Evolutionary conservation across 169 alveolate genomes (phyloP), one percentile per base, ranked within the genome.

Genomic region (Plasmodium malariae): DNA sequence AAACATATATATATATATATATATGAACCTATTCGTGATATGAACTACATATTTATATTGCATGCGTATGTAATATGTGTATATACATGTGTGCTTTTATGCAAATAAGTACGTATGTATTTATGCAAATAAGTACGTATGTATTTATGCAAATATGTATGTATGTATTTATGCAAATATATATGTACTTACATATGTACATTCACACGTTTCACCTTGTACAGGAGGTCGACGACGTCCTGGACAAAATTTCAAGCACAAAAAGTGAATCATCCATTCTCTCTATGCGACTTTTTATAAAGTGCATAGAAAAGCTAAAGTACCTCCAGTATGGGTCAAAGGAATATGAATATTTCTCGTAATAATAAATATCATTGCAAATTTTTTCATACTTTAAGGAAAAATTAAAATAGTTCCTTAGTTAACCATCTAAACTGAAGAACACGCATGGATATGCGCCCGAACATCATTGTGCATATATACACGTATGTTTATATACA

Each of bases 261-360:
- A 62, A 62, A 54, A 63, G 43, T 49, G 65, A 62, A 19, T 32
- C 59, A 0, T 19, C 74, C 49, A 45, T 14, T 3, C 5, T 24
- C 1, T 60, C 30, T 19, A 32, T 55, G 19, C 26, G 26, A 62
- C 17, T 48, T 60, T 21, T 60, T 32, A 17, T 76, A 32, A 32
- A 51, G 34, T 76, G 74, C 43, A 76, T 62, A 60, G 76, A 76
- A 59, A 76, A 76, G 37, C 55, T 76, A 1, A 76, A 76, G 45
- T 76, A n/a, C 37, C 70, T 76, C 2, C 88, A 76, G 21, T 76
- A 76, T 34, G 88, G 74, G 26, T 60, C 76, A 17, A 76, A 59
- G 36, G 68, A 76, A 76, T 76, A 73, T 57, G 43, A 49, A 1
- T 73, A 59, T 51, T 76, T 76, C 65, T 26, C 30, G 74, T 76